phyloP scores from a whole-genome alignment of 176 grass and related monocot species.

The Hyparrhenia diplandra region DNA sequence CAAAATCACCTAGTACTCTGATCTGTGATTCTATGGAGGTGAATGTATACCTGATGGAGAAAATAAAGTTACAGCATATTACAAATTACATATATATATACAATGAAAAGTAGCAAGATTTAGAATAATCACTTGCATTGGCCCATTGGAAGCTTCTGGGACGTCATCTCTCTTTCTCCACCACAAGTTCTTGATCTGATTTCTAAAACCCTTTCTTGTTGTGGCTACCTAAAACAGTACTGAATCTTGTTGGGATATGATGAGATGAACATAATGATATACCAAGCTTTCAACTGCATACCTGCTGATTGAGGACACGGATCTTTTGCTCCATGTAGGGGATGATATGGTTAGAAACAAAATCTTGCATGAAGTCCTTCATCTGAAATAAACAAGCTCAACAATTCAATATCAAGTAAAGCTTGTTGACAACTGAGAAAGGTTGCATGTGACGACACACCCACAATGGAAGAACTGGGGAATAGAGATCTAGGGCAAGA shows the following conservation, averaged over 20 bases:
- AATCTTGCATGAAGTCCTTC: slow-evolving; percentile 96
- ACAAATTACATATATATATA: slow-evolving; percentile 24
- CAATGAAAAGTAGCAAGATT: slow-evolving; percentile 3
- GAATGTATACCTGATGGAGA: slow-evolving; percentile 77
- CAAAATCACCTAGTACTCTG: slow-evolving; percentile 93
- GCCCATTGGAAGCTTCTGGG: slow-evolving; percentile 75
- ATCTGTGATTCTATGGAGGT: slow-evolving; percentile 97
- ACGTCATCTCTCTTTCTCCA: slow-evolving; percentile 96
- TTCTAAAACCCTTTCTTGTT: slow-evolving; percentile 94
- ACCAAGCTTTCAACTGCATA: slow-evolving; percentile 27
- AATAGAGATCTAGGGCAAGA: neutral
- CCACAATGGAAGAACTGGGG: slow-evolving; percentile 2
- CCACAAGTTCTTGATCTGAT: slow-evolving; percentile 99
- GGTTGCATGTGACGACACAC: neutral
- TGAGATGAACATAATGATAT: slow-evolving; percentile 5
- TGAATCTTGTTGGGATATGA: slow-evolving; percentile 13
- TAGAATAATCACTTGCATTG: slow-evolving; percentile 58
- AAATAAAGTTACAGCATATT: slow-evolving; percentile 34
- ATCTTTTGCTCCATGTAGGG: slow-evolving; percentile 99
- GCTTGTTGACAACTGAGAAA: neutral
- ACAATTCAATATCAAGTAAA: neutral
- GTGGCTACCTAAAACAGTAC: slow-evolving; percentile 65
- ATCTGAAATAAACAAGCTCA: slow-evolving; percentile 56
- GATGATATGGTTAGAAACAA: slow-evolving; percentile 92
- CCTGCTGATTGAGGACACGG: slow-evolving; percentile 95